Conservation (phyloP, 2,329 filamentous ascomycete species). For the Septoria petroselini region DNA sequence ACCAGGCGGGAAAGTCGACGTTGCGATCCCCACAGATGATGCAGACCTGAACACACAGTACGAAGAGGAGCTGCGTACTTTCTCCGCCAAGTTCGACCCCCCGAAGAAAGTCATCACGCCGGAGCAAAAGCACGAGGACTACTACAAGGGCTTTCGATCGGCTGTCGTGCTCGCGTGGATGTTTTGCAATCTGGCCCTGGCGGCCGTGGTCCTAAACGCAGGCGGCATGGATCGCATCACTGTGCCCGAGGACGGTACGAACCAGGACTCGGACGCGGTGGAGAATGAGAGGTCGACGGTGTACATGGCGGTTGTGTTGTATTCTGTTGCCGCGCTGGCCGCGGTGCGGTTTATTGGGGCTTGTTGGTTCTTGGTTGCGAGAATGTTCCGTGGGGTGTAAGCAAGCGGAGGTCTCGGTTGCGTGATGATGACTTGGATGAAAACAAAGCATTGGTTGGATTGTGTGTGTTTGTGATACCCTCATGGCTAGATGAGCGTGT, state of each 20-base stretch:
- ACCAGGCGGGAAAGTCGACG: slow-evolving; percentile 90
- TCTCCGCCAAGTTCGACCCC: slow-evolving; percentile 69
- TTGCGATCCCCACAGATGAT: slow-evolving; percentile 81
- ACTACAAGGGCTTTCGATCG: slow-evolving; percentile 93
- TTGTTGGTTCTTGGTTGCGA: slow-evolving; percentile 86
- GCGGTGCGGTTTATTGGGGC: slow-evolving; percentile 84
- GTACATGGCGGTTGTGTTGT: slow-evolving; percentile 83
- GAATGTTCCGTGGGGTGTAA: slow-evolving; percentile 65
- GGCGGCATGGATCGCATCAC: slow-evolving; percentile 25
- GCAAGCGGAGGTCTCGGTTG: too few species aligned
- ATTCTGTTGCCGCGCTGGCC: slow-evolving; percentile 81
- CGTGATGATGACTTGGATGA: too few species aligned
- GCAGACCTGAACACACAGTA: slow-evolving; percentile 94
- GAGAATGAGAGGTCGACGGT: slow-evolving; percentile 63
- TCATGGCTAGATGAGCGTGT: slow-evolving; percentile 17
- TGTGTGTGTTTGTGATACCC: slow-evolving; percentile 17
- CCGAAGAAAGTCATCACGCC: slow-evolving; percentile 62
- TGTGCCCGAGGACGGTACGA: slow-evolving; percentile 30
- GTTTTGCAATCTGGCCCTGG: slow-evolving; percentile 87
- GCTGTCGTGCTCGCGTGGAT: slow-evolving; percentile 94
- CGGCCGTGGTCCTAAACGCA: slow-evolving; percentile 74
- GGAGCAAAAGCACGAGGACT: slow-evolving; percentile 87
- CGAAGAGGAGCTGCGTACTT: slow-evolving; percentile 74
- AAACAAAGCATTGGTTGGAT: too few species aligned
- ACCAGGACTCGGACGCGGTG: slow-evolving; percentile 44